phyloP scores from a whole-genome alignment of 2,329 filamentous ascomycete genomes.

The Penicillium janthinellum region DNA sequence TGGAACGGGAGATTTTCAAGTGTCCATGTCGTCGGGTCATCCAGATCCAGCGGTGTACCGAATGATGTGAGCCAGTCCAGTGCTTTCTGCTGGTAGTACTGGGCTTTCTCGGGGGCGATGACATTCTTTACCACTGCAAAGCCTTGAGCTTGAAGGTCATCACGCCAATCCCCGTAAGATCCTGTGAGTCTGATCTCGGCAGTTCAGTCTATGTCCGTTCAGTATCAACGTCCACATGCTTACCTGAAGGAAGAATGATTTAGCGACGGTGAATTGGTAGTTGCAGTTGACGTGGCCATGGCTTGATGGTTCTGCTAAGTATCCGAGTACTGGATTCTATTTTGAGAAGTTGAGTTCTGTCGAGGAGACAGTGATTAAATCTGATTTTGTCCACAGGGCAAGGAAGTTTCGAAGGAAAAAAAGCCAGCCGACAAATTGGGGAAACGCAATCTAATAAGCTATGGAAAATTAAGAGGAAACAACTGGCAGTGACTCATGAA shows the following conservation, averaged over 20 bases:
- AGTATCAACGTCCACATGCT: background rate
- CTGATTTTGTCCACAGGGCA: background rate
- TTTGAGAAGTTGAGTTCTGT: background rate
- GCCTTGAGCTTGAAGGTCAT: conserved; percentile 21
- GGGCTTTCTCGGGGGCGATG: conserved; percentile 19
- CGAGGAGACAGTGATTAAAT: background rate
- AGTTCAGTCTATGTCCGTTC: background rate
- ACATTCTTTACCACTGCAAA: conserved; percentile 22
- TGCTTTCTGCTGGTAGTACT: conserved; percentile 22
- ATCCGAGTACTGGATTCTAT: background rate
- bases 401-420: background rate
- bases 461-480: background rate
- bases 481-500: background rate
- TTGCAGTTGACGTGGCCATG: background rate
- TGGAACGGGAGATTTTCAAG: conserved; percentile 18
- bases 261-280: background rate
- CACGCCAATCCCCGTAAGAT: conserved; percentile 22
- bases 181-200: conserved; percentile 4
- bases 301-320: background rate
- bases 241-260: background rate
- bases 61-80: conserved; percentile 25
- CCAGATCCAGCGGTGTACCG: conserved; percentile 11
- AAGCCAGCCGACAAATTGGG: background rate
- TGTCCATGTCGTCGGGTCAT: conserved; percentile 23
- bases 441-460: background rate